phyloP scores from a whole-genome alignment of 2,329 filamentous ascomycete species.

The Ascochyta rabiei region DNA sequence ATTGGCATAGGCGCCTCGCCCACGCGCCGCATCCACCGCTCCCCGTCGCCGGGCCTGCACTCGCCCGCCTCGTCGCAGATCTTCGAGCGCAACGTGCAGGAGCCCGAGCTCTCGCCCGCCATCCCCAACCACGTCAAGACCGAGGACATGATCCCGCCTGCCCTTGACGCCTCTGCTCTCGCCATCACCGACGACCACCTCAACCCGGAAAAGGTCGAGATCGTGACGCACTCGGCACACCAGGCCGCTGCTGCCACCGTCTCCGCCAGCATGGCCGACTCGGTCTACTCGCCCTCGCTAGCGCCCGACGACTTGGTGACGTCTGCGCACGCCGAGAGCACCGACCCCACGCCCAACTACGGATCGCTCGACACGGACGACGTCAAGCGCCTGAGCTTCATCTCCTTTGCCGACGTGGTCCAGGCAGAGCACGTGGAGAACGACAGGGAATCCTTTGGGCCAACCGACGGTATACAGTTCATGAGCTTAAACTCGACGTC shows the following conservation, averaged over 20 bases:
- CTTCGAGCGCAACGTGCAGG: conserved; percentile 94
- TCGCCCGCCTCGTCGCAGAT: conserved; percentile 80
- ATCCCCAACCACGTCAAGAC: conserved; percentile 93
- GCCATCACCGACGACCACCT: conserved; percentile 88
- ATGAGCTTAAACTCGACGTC: conserved; percentile 68
- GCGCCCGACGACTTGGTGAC: conserved; percentile 37
- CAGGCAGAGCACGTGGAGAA: conserved; percentile 77
- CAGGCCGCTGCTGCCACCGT: conserved; percentile 77
- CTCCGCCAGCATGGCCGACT: conserved; percentile 41
- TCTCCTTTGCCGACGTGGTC: conserved; percentile 95
- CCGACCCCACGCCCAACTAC: conserved; percentile 69
- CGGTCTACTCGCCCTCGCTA: conserved; percentile 42
- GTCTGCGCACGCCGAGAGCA: conserved; percentile 32
- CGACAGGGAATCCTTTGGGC: conserved; percentile 53
- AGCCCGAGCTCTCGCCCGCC: conserved; percentile 72
- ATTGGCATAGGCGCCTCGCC: conserved; percentile 62
- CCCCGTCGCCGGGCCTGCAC: conserved; percentile 75
- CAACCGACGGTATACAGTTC: conserved; percentile 69
- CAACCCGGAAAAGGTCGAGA: conserved; percentile 88
- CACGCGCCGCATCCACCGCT: conserved; percentile 63
- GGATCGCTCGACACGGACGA: conserved; percentile 78
- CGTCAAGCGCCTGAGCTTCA: conserved; percentile 85
- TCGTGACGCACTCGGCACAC: conserved; percentile 84
- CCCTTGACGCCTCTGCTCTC: conserved; percentile 87
- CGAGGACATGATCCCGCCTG: conserved; percentile 90